Conservation (phyloP, 352 stramenopile genomes). For the Phytophthora brassicae region DNA sequence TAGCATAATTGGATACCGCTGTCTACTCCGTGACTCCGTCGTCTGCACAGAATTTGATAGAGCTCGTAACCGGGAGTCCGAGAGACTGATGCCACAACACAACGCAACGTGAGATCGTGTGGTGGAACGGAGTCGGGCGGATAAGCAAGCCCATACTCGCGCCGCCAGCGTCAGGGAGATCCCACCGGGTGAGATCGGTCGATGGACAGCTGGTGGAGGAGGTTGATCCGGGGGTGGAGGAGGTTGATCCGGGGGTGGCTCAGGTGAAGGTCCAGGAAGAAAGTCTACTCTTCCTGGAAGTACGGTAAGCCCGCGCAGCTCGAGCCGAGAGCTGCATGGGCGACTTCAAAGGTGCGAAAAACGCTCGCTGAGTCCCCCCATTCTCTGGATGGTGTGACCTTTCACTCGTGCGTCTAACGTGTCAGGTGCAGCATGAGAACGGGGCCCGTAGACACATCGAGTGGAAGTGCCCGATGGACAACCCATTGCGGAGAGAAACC, state of each 20-base stretch:
- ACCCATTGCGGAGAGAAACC: constrained; percentile 6
- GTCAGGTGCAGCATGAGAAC: constrained; percentile 2
- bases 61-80: background rate
- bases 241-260: background rate
- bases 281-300: background rate
- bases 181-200: background rate
- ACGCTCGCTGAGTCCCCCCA: constrained; percentile 5
- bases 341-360: constrained; percentile 16
- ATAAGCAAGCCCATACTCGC: background rate
- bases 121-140: background rate
- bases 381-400: constrained; percentile 9
- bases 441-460: constrained; percentile 1
- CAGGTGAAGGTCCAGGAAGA: background rate
- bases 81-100: background rate
- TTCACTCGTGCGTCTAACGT: constrained; percentile 10
- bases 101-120: background rate
- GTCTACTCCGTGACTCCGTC: background rate
- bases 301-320: constrained; percentile 4
- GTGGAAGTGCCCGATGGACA: constrained; percentile 4
- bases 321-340: constrained; percentile 6
- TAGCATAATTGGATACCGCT: background rate
- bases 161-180: background rate
- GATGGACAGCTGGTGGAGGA: background rate
- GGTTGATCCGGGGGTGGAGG: too few relatives aligned
- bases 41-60: background rate